A percentile compares a stretch with the other conserved stretches of the same genome.
Conservation (phyloP, 2,329 filamentous ascomycete genomes). For the Colletotrichum musicola region DNA sequence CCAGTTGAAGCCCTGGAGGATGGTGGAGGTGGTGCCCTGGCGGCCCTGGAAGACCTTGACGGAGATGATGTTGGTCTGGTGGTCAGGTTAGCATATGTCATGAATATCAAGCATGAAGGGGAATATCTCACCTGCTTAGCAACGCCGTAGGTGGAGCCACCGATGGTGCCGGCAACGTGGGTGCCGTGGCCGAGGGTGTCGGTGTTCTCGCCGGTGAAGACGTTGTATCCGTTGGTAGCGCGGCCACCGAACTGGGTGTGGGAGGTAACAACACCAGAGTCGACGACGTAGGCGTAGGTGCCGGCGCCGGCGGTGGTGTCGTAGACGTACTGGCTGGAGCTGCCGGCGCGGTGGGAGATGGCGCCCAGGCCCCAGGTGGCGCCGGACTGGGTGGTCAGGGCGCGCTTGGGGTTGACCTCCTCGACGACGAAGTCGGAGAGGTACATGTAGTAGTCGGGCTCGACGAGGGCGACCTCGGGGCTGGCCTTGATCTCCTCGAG, state of each 20-base stretch:
- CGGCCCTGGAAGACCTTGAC: conserved; percentile 59
- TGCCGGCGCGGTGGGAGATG: conserved; percentile 55
- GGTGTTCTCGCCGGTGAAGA: conserved; percentile 48
- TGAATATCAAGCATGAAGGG: neutral
- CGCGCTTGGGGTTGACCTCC: conserved; percentile 28
- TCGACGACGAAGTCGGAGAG: conserved; percentile 44
- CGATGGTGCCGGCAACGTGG: conserved; percentile 61
- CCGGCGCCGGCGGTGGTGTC: conserved; percentile 55
- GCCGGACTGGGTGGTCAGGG: conserved; percentile 48
- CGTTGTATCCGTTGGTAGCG: conserved; percentile 53
- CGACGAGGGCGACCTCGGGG: conserved; percentile 51
- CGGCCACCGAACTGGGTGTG: conserved; percentile 61
- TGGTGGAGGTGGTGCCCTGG: conserved; percentile 45
- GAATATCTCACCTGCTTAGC: conserved; percentile 51
- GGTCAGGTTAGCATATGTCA: neutral
- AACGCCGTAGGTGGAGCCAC: conserved; percentile 58
- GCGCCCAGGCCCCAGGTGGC: conserved; percentile 60
- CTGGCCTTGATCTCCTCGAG: conserved; percentile 54
- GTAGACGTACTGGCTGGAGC: conserved; percentile 54
- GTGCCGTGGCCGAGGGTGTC: conserved; percentile 61
- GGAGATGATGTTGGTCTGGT: conserved; percentile 51
- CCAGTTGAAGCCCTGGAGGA: conserved; percentile 53
- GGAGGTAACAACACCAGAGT: conserved; percentile 63
- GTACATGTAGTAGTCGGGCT: conserved; percentile 47
- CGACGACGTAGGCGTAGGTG: conserved; percentile 65